Evolutionary conservation across 2,329 filamentous ascomycete species (phyloP), one percentile per base, ranked within the genome.

Genomic region (Microcyclospora pomicola): DNA sequence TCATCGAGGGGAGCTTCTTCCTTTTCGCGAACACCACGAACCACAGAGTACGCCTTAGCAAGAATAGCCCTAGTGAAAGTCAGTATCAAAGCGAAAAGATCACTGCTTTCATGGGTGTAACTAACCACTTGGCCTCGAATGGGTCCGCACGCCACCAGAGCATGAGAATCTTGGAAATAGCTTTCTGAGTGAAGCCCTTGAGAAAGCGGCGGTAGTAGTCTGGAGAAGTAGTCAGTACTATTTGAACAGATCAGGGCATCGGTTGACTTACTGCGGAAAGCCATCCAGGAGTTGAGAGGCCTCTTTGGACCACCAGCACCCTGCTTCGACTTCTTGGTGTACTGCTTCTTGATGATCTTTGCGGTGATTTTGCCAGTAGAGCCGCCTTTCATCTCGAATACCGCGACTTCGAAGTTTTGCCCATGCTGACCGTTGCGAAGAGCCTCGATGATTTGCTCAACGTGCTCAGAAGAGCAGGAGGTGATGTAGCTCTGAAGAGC

Each of bases 31-130:
- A 65, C 58, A 47, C 73, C 69, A 34, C 70, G 65, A 34, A 72
- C 59, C 42, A 64, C 61, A 27, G 70, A 73, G 60, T 71, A 75
- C 13, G 69, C 67, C 49, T 71, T 71, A 34, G 69, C 66, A 40
- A 73, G 53, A 42, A 74, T 56, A 34, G 60, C 31, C 43, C 41
- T 36, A 14, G 13, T n/a, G 15, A 6, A 14, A 33, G 10, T 30
- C 35, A 37, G 30, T 27, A 13, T 13, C n/a, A 30, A 30, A 30
- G 9, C n/a, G 28, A n/a, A 30, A 30, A 30, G 28, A 30, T 9
- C 9, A 9, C n/a, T n/a, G n/a, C n/a, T n/a, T n/a, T n/a, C n/a
- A n/a, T 9, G n/a, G n/a, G 28, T n/a, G n/a, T 30, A 16, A 37
- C 38, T 27, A 27, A 60, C 69, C 69, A 73, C 46, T 69, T 64